These are phyloP conservation scores for Nakazawaea sp. DNA, from an alignment of 805 yeast species.

Conservation along the genomic window DNA sequence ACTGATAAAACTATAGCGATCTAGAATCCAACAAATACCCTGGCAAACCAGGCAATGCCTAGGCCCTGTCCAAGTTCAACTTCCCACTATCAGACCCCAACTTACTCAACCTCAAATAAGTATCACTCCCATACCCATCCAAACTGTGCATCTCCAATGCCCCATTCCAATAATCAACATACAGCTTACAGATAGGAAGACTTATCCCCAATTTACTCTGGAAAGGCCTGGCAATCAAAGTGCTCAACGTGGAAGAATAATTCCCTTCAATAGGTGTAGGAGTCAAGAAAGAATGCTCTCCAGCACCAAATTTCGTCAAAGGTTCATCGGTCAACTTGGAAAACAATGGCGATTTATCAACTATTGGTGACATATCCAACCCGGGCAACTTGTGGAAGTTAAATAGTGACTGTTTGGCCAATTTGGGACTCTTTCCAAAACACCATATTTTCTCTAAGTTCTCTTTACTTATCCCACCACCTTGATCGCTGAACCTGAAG, in stretches of 20 bases:
- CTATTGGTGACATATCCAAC: slow-evolving; percentile 28
- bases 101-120: slow-evolving; percentile 70
- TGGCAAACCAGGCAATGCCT: no score
- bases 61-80: slow-evolving; percentile 68
- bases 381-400: slow-evolving; percentile 72
- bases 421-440: slow-evolving; percentile 64
- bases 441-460: slow-evolving; percentile 73
- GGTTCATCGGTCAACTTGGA: neutral
- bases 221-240: slow-evolving; percentile 66
- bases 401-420: slow-evolving; percentile 50
- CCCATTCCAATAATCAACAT: slow-evolving; percentile 97
- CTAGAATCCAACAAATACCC: no score
- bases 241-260: slow-evolving; percentile 48
- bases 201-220: slow-evolving; percentile 80
- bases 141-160: slow-evolving; percentile 73
- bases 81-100: slow-evolving; percentile 62
- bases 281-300: slow-evolving; percentile 8
- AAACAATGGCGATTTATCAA: slow-evolving; percentile 7
- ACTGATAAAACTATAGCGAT: no score
- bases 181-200: slow-evolving; percentile 85
- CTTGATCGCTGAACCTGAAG: slow-evolving; percentile 80
- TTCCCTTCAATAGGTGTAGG: slow-evolving; percentile 15
- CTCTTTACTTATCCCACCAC: slow-evolving; percentile 74
- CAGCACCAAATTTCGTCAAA: slow-evolving; percentile 3
- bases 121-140: slow-evolving; percentile 91